A percentile compares a stretch with the other conserved stretches of the same genome.
Evolutionary conservation across 2,329 filamentous ascomycete species (phyloP).

Genomic region (Stylonectria norvegica): DNA sequence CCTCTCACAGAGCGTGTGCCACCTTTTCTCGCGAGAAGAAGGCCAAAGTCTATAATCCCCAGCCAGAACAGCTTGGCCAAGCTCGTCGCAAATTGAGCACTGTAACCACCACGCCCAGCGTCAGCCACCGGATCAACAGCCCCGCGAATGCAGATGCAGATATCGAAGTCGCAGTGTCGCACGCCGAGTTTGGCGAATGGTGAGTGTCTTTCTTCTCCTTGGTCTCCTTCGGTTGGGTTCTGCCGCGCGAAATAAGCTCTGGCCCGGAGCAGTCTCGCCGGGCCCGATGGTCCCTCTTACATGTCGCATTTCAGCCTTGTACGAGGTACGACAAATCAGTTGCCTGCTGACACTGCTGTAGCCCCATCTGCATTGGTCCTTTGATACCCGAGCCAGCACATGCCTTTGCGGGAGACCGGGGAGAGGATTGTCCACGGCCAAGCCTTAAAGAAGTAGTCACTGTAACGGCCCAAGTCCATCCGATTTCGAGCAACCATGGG

Average conservation of each 20-base stretch:
- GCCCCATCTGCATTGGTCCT: conserved; percentile 34
- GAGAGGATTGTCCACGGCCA: conserved; percentile 13
- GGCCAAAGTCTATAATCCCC: conserved; percentile 17
- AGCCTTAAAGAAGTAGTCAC: conserved; percentile 16
- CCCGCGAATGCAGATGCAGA: conserved; percentile 15
- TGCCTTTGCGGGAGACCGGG: too few relatives aligned
- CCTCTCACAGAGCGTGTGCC: conserved; percentile 15
- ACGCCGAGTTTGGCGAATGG: conserved; percentile 25
- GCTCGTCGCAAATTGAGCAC: conserved; percentile 30
- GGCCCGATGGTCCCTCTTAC: neutral
- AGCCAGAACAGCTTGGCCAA: conserved; percentile 19
- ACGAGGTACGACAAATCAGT: too few relatives aligned
- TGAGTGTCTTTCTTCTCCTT: conserved; percentile 12
- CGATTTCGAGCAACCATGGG: neutral
- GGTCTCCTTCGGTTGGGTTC: neutral
- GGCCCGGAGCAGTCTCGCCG: neutral
- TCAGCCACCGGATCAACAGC: conserved; percentile 9
- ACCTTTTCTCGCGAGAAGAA: conserved; percentile 10
- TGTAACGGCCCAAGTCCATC: conserved; percentile 5
- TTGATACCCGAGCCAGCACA: conserved; percentile 26
- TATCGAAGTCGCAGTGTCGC: conserved; percentile 16
- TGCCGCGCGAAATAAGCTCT: neutral
- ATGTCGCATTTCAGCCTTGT: neutral
- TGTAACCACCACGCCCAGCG: conserved; percentile 26
- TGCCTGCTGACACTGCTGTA: conserved; percentile 15